Evolutionary conservation across 306 rosid species (phyloP).

Genomic region (Medicago ruthenica): DNA sequence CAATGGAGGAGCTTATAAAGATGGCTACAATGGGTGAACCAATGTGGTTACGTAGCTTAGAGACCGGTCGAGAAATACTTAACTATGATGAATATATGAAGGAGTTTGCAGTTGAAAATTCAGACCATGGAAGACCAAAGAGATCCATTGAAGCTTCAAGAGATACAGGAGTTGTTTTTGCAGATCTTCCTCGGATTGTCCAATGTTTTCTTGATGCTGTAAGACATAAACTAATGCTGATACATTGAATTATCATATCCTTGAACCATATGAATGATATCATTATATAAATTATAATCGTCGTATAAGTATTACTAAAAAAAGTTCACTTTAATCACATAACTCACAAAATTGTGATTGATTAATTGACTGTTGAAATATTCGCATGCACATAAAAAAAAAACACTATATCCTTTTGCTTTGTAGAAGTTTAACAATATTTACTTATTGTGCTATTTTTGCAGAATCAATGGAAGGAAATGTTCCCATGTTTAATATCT

Average conservation of each 20-base stretch:
- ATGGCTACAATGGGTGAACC: slow-evolving; percentile 85
- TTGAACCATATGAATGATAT: neutral
- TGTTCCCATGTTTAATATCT: slow-evolving; percentile 91
- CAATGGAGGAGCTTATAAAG: slow-evolving; percentile 76
- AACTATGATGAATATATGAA: slow-evolving; percentile 87
- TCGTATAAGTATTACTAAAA: no score
- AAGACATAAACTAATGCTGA: slow-evolving; percentile 27
- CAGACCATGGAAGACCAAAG: slow-evolving; percentile 49
- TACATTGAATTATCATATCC: neutral
- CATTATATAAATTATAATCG: no score
- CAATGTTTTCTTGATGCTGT: slow-evolving; percentile 90
- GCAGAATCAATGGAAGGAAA: slow-evolving; percentile 97
- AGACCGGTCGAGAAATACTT: slow-evolving; percentile 85
- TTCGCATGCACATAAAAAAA: neutral
- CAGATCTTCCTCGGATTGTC: slow-evolving; percentile 76
- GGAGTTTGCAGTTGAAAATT: slow-evolving; percentile 58
- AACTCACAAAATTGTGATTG: no score
- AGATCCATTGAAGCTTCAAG: slow-evolving; percentile 93
- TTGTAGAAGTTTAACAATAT: neutral
- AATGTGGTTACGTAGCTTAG: slow-evolving; percentile 87
- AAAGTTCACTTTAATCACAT: no score
- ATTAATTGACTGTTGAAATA: neutral
- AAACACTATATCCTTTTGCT: neutral
- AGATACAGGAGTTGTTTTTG: slow-evolving; percentile 75
- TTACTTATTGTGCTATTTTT: slow-evolving; percentile 16